Base-by-base conservation (phyloP, 371 early-diverging fungal genomes). In the Circinella minor region DNA sequence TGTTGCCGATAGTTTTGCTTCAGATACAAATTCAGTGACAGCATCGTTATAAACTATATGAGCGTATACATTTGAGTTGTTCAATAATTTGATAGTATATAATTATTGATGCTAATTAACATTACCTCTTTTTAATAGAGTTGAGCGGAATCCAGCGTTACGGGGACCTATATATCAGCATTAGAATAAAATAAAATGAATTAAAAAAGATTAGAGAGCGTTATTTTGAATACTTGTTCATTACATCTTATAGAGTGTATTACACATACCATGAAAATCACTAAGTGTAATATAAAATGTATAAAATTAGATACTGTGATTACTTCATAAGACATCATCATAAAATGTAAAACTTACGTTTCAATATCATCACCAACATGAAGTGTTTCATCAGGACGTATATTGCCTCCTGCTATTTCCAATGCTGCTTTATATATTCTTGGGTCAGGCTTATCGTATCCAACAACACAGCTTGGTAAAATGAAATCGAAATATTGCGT, bases 401-500 rank as follows among this genome's bases (percentile, higher is more conserved):
- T 71, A 51, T 43, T 3, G 2, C 27, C 27, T 9, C 60, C 70
- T 34, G 49, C 73, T 9, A 74, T 3, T n/a, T 65, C 39, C 14
- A 77, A 66, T 0, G 84, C 84, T 15, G 66, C 36, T 18, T 84
- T 71, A 70, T 78, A 84, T 15, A 84, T 77, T 9, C n/a, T 43
- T 54, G 62, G 59, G 39, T 63, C 71, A 11, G 84, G 84, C 36
- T 84, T 84, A 54, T 81, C 81, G 47, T 65, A 67, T 1, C 75
- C 75, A 1, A 70, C 77, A 9, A 72, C 36, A 15, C 74, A 65
- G 49, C 83, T 80, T 13, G 78, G 72, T 27, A 80, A 34, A 0
- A 80, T 68, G 63, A 82, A 80, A 67, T 82, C 83, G 68, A 82
- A 76, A 46, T 81, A 81, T 46, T 69, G 63, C 10, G 61, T 67